Base-by-base conservation (phyloP, 495 filamentous ascomycete genomes). In the Aspergillus campestris region DNA sequence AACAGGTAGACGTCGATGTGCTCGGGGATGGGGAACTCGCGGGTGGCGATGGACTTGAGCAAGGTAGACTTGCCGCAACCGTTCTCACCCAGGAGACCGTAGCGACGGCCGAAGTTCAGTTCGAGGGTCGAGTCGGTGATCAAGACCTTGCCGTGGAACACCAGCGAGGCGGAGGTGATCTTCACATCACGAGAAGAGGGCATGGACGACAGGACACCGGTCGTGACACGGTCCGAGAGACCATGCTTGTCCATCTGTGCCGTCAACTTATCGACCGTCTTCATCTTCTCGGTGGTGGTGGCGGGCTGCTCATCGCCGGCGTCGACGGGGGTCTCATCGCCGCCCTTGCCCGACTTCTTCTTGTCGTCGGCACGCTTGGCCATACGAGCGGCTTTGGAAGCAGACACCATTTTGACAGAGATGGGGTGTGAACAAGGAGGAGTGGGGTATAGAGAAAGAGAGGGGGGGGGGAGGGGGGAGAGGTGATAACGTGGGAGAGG, bases 1-100 rank as follows among this genome's bases (percentile, higher is more conserved):
- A 99, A 73, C 15, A 99, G 81, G 70, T 99, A 99, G 65, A 99
- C 94, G 72, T 99, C 92, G 66, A 97, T 76, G 66, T 96, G 91
- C 4, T 96, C 89, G 38, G 92, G 92, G 56, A 99, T 84, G 29
- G 92, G 92, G 61, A 80, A 99, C 68, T 99, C 92, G 61, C 94
- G 86, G 56, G 80, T 80, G 57, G 83, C 84, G 66, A 99, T 94
- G 47, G 92, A 82, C 77, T 96, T 97, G 55, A 99, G 78, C 0
- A 97, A 68, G 8, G 92, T 99, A 51, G 89, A 95, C 73, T 99
- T 99, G 59, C 92, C 92, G 59, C 92, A 99, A 41, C 92, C 92
- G 81, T 99, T 99, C 77, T 99, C 92, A 58, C 92, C 92, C 45
- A 99, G 71, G 42, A 99, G 72, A 61, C 92, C 92, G 64, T 99